Conservation (phyloP, 306 rosid genomes). For the Luffa aegyptiaca region DNA sequence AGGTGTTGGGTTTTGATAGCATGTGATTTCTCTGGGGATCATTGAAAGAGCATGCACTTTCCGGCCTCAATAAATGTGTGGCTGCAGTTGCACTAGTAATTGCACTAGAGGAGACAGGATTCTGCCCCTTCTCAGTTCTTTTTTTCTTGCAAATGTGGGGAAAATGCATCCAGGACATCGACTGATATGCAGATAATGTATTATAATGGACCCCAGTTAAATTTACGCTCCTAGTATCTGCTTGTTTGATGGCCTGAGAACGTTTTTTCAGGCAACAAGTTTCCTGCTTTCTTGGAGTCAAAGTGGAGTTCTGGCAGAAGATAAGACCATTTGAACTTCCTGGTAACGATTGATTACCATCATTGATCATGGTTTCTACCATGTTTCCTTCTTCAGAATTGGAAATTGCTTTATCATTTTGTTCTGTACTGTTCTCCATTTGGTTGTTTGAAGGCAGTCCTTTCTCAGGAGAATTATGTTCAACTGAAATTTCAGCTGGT, state of each 20-base stretch:
- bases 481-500: not conserved
- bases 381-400: not conserved
- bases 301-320: not conserved
- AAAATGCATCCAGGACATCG: conserved; percentile 20
- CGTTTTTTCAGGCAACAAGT: conserved; percentile 24
- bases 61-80: conserved; percentile 13
- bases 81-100: conserved; percentile 14
- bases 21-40: conserved; percentile 15
- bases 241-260: conserved; percentile 13
- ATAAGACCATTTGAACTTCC: not conserved
- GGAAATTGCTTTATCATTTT: not conserved
- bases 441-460: not conserved
- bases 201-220: conserved; percentile 26
- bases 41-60: conserved; percentile 12
- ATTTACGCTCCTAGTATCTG: conserved; percentile 25
- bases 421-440: not conserved
- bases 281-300: conserved; percentile 5
- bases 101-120: conserved; percentile 9
- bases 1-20: conserved; percentile 24
- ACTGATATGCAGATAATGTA: conserved; percentile 23
- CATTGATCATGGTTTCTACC: not conserved
- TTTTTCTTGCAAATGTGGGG: conserved; percentile 37
- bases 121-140: conserved; percentile 35
- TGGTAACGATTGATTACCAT: not conserved
- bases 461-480: not conserved